Evolutionary conservation across 192 early-diverging fungal genomes (phyloP), one percentile per base, ranked within the genome.

Genomic region (Rhizophagus sp.): DNA sequence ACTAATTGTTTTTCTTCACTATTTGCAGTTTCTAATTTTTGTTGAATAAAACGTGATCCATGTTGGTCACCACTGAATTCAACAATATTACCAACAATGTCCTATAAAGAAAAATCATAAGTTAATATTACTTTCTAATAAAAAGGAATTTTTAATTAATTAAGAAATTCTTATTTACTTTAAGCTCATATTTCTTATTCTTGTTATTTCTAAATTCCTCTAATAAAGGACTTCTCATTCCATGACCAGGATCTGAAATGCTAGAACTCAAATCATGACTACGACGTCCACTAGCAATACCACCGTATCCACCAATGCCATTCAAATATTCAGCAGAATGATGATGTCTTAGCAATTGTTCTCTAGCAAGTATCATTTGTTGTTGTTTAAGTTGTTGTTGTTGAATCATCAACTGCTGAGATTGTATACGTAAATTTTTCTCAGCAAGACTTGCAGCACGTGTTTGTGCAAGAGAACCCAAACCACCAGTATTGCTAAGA

Each of bases 31-130:
- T 99, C 98, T 25, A 99, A 89, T 85, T 97, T 97, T 82, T 98
- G 97, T 88, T 99, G 98, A 85, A 99, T 98, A 80, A 98, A 99
- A 19, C 98, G 92, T 75, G 96, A 97, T 1, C 98, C 98, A 79
- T 99, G 96, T 85, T 99, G 98, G 85, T 99, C 98, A 78, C 96
- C 94, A 83, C 96, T 97, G 80, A 99, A 99, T 84, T 99, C 98
- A 33, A 98, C 97, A 83, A 99, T 95, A 83, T 92, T 91, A 30
- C 93, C 94, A 62, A 89, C 90, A 87, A 99, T 96, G 82, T 99
- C 98, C 92, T 94, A 82, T 41, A 62, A 30, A n/a, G 11, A 49
- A 30, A 25, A 50, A 50, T 15, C 4, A 41, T 25, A 79, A 33
- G 41, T 30, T 24, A 65, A 65, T 27, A 30, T 30, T 30, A 1